A percentile compares a stretch with the other conserved stretches of the same genome.
These are phyloP conservation scores for Pneumocystis wakefieldiae DNA, from an alignment of 1,139 yeast species.

Conservation along the genomic window DNA sequence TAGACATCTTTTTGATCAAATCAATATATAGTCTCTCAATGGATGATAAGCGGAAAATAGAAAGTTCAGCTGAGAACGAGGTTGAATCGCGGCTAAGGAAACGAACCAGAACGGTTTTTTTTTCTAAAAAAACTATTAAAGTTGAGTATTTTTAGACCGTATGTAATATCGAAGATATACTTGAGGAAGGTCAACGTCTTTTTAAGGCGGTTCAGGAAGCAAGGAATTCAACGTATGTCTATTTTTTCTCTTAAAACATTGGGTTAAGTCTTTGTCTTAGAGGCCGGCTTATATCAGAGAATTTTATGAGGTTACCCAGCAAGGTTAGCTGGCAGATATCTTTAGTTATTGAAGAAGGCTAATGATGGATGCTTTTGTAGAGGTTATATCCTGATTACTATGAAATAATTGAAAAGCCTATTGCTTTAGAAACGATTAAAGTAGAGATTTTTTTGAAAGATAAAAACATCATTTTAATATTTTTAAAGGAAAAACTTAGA, in stretches of 20 bases:
- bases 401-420: constrained; percentile 9
- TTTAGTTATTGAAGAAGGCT: not conserved
- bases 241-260: not conserved
- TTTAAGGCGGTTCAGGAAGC: not conserved
- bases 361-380: not conserved
- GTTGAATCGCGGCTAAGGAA: not conserved
- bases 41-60: not conserved
- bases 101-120: not conserved
- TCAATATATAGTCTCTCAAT: not conserved
- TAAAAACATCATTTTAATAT: not conserved
- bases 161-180: not conserved
- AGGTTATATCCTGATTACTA: constrained; percentile 11
- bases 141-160: not conserved
- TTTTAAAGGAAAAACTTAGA: constrained; percentile 36
- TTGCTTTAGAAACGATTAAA: constrained; percentile 9
- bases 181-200: not conserved
- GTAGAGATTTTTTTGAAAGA: not conserved
- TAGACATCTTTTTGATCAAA: not conserved
- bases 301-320: constrained; percentile 3
- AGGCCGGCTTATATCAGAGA: constrained; percentile 3
- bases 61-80: not conserved
- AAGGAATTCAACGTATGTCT: not conserved
- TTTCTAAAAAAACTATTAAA: not conserved
- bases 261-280: constrained; percentile 23
- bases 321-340: not conserved